Percentiles rank a stretch among this genome's conserved stretches.
Conservation (phyloP, 2,329 filamentous ascomycete genomes). For the Talaromyces marneffei region DNA sequence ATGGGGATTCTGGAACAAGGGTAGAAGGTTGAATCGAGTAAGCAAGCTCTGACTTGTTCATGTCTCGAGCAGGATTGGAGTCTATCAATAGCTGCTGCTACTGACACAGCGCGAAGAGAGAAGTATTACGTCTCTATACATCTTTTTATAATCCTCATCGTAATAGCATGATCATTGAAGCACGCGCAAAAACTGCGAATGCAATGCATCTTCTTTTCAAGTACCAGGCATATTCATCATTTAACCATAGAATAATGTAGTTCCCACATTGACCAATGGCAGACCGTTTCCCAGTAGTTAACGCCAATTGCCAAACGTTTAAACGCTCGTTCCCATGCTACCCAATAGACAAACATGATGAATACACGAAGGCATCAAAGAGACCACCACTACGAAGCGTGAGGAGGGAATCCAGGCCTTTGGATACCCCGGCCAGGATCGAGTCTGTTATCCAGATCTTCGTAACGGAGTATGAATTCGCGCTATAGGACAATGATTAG, state of each 20-base stretch:
- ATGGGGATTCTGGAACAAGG: too few species aligned
- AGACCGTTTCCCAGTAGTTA: slow-evolving; percentile 12
- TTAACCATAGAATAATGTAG: slow-evolving; percentile 9
- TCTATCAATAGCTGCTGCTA: too few species aligned
- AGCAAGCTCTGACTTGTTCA: too few species aligned
- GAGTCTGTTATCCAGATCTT: slow-evolving; percentile 45
- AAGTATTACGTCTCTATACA: not conserved
- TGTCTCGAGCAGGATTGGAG: too few species aligned
- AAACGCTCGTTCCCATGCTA: slow-evolving; percentile 13
- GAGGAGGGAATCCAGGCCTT: slow-evolving; percentile 32
- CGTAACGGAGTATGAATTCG: slow-evolving; percentile 46
- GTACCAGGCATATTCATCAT: slow-evolving; percentile 4
- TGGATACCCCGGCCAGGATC: slow-evolving; percentile 34
- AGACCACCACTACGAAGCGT: slow-evolving; percentile 26
- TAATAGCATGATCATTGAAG: not conserved
- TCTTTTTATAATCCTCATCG: not conserved
- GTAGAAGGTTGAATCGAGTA: too few species aligned
- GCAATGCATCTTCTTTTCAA: slow-evolving; percentile 4
- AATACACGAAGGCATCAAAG: slow-evolving; percentile 15
- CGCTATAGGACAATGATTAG: slow-evolving; percentile 26
- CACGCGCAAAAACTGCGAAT: not conserved
- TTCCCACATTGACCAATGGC: slow-evolving; percentile 12
- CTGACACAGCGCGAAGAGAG: too few species aligned
- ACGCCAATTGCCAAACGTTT: slow-evolving; percentile 9
- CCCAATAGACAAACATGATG: slow-evolving; percentile 14